Base-by-base conservation (phyloP, 768 basidiomycete genomes). In the Trametes gibbosa region DNA sequence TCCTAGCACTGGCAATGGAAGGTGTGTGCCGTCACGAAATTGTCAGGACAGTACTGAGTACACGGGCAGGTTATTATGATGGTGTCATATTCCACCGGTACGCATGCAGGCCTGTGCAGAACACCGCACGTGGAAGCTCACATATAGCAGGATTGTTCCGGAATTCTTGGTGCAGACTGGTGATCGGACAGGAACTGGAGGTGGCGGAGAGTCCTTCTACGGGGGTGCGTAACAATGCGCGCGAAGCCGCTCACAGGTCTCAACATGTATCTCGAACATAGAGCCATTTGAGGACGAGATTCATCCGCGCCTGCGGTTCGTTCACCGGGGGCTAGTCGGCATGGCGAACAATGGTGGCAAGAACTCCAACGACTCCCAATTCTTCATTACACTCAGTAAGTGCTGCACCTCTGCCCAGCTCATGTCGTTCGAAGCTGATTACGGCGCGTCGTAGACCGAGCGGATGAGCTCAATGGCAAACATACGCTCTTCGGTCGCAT, bases 281-380 rank as follows among this genome's bases (percentile, higher is more conserved):
- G 95, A 95, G 66, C 92, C 88, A 2, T 97, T 97, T 64, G 89
- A 93, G 70, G 94, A 97, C 74, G 95, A 98, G 73, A 86, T 94
- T 19, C 94, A 96, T 66, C 93, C 95, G 3, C 84, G 97, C 37
- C 77, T 99, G 60, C 87, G 91, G 39, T 98, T 90, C 72, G 75
- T 85, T 0, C 90, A 98, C 68, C 89, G 97, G 53, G 97, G 97
- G 0, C 72, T 98, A 2, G 86, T 99, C 1, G 97, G 81, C 0
- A 95, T 97, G 92, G 97, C 97, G 4, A 97, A 97, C 67, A 86
- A 82, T 57, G 93, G 94, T 10, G 79, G 80, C 27, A 92, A 90
- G 72, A 82, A 95, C 68, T 85, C 91, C 3, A 99, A 99, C 64
- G 89, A 92, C 53, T 96, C 93, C 0, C 96, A 98, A 71, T 98